Base-by-base conservation (phyloP, 2,329 filamentous ascomycete species). In the Xylaria sp. region DNA sequence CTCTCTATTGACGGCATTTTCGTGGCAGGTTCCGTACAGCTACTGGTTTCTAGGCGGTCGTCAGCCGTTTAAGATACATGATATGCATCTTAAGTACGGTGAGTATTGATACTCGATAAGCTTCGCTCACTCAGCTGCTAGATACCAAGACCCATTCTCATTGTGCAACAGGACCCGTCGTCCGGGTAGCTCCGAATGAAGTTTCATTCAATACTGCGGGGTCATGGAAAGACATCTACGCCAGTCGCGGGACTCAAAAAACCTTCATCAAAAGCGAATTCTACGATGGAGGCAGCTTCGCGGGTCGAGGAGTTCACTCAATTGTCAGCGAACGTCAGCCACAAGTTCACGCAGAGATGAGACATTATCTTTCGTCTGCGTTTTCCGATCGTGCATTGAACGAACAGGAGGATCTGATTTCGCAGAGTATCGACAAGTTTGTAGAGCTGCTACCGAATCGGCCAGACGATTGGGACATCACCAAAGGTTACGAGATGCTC, bases 191-290 rank as follows among this genome's bases (percentile, higher is more conserved):
- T 1, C 82, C 82, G 0, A 78, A 79, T 43, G 74, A 78, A 13
- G 75, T 84, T 3, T 79, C 79, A 2, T 83, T 81, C 64, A 78
- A 76, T n/a, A 76, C 73, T 1, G 46, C 76, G 1, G 51, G 74
- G 10, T 78, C 77, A 3, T 82, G 78, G 77, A 78, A 76, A 64
- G 79, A 81, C 20, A 82, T 82, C 20, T 82, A 82, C 59, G 77
- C 75, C 8, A 73, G 75, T 62, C 75, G 76, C 0, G 73, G 74
- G n/a, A 64, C 72, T 9, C 74, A 73, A 6, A 67, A 70, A 20
- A 78, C 79, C 54, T 78, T 82, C 51, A 67, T 75, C 31, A 76
- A 77, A 55, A 69, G 73, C 58, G 48, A 66, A 18, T 75, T 74
- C 41, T 77, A 76, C 25, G 73, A 72, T 56, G 75, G 75, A 2